These are phyloP conservation scores for Mortierella sp. DNA, from an alignment of 371 early-diverging fungal genomes.

Conservation along the genomic window DNA sequence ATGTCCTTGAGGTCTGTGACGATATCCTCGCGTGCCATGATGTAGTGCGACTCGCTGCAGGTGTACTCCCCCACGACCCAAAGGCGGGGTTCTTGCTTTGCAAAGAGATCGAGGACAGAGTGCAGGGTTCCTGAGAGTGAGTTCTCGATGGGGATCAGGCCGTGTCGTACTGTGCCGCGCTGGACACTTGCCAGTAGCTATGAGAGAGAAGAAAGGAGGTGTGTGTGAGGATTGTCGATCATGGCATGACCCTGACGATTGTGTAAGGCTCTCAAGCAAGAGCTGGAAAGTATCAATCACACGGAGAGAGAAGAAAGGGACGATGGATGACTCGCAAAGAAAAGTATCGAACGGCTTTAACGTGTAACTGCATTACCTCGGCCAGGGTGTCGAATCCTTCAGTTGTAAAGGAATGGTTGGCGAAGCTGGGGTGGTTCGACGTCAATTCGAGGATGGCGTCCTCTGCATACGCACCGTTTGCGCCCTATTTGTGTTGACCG, in stretches of 20 bases:
- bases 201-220: background rate
- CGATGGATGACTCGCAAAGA: background rate
- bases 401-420: constrained; percentile 38
- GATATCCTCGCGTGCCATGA: constrained; percentile 35
- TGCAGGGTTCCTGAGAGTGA: constrained; percentile 53
- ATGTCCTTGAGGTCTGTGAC: constrained; percentile 37
- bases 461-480: constrained; percentile 52
- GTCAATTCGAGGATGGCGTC: constrained; percentile 56
- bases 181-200: constrained; percentile 44
- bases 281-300: background rate
- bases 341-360: background rate
- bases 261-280: background rate
- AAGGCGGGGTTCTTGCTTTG: constrained; percentile 43
- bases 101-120: constrained; percentile 50
- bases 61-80: constrained; percentile 57
- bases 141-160: constrained; percentile 53
- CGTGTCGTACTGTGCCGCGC: constrained; percentile 45
- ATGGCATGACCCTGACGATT: background rate
- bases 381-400: constrained; percentile 49
- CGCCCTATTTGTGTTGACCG: constrained; percentile 23
- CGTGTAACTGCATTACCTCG: constrained; percentile 25
- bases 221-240: background rate
- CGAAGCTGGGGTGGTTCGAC: constrained; percentile 43
- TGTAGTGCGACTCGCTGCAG: constrained; percentile 52
- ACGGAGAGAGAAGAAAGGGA: background rate